These are phyloP conservation scores for Lactarius quietus DNA, from an alignment of 768 basidiomycete species.

Conservation along the genomic window DNA sequence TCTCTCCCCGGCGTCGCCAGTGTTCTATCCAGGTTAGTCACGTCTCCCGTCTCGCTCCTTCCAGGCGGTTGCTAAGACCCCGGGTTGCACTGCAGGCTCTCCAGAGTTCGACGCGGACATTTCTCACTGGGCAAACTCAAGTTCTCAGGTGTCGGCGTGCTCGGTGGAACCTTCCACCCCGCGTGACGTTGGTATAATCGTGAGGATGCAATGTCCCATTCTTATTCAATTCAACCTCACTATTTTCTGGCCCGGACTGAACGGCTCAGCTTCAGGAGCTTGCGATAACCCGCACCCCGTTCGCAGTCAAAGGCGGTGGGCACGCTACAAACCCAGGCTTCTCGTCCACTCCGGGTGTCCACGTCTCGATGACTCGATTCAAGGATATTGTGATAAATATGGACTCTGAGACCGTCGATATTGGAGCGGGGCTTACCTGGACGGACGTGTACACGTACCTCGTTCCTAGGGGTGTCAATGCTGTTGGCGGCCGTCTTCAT, in stretches of 20 bases:
- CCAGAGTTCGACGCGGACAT: constrained; percentile 9
- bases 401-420: constrained; percentile 15
- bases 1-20: not conserved
- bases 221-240: too few relatives aligned
- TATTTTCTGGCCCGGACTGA: too few relatives aligned
- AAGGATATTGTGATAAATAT: constrained; percentile 15
- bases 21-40: constrained; percentile 1
- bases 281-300: not conserved
- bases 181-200: constrained; percentile 21
- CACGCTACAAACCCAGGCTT: constrained; percentile 28
- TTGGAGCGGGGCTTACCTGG: constrained; percentile 31
- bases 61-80: too few relatives aligned
- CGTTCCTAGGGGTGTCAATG: constrained; percentile 24
- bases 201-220: not conserved
- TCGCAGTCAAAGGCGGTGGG: constrained; percentile 29
- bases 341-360: constrained; percentile 31
- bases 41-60: too few relatives aligned
- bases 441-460: constrained; percentile 29
- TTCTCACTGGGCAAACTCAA: constrained; percentile 22
- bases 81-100: not conserved
- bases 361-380: constrained; percentile 29
- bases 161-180: constrained; percentile 24
- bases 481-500: constrained; percentile 27
- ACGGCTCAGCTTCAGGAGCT: constrained; percentile 9
- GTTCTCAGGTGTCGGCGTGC: constrained; percentile 20